Evolutionary conservation across 306 rosid genomes (phyloP), one percentile per base, ranked within the genome.

Genomic region (Lathyrus sativus): DNA sequence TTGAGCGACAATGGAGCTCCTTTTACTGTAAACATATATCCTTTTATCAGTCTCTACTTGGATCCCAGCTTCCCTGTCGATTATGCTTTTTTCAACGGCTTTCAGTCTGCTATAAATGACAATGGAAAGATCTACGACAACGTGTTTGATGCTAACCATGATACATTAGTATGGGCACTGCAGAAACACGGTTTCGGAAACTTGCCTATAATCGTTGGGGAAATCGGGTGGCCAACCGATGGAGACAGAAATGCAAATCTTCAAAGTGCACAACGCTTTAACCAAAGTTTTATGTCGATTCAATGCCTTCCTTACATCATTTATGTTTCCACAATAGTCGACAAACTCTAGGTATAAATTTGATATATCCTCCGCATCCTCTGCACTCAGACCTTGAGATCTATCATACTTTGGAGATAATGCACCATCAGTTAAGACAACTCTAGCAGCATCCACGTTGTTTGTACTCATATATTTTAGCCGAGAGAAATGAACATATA

Each of bases 161-260:
- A 90, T 22, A 89, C 96, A 26, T 91, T 92, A 11, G 88, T 85
- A 2, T 88, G 96, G 85, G 75, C 98, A 22, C 62, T 92, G 62
- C 96, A 88, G 81, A 92, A 86, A 66, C 78, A 92, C 62, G 98
- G 98, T 10, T 92, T 50, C 51, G 85, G 79, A 33, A 92, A 88
- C 93, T 71, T 92, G 79, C 82, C 98, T 44, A 85, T 92, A 63
- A 83, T 92, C 9, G 80, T 92, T 2, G 98, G 98, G 35, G 98
- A 90, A 84, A 82, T 90, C 0, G 96, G 96, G 38, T 92, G 98
- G 98, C 98, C 98, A 33, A 90, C 96, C 0, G 98, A 92, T 57
- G 98, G 98, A 31, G 91, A 92, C 84, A 58, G 7, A 62, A 86
- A 77, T 28, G 98, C 87, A n/a, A 88, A 85, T 45, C 26, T 92